Evolutionary conservation across 441 rosid species (phyloP), one percentile per base, ranked within the genome.

Genomic region (Populus hybrid): DNA sequence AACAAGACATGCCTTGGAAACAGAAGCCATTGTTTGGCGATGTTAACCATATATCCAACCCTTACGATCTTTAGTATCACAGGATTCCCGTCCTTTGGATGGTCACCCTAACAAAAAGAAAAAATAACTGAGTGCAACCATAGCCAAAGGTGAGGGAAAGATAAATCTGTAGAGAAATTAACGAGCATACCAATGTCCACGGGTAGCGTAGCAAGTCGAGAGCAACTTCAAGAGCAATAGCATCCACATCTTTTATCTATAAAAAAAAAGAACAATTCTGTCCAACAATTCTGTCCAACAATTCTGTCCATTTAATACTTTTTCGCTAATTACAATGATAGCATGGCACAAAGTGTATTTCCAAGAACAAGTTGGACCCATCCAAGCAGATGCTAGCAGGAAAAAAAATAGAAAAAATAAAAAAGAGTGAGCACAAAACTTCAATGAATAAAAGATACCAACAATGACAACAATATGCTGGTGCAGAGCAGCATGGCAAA

Each of bases 41-140:
- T 95, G 93, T 24, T 84, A 75, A 95, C 81, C 2, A 88, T 81
- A 82, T 89, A 91, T 67, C 98, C 98, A 78, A 79, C 82, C 85
- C 83, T 92, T 67, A 91, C 86, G 61, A 89, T 88, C 85, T 86
- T 94, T 80, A 95, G 71, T 40, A 85, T 75, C 76, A 94, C 92
- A 30, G 97, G 94, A 68, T 87, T 88, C 59, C 93, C 92, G 84
- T 95, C 98, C 85, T 88, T 80, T 9, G 97, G 97, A 78, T 95
- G 97, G 75, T 85, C 86, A 67, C 99, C 99, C 99, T 95, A 82
- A 80, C 61, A 71, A 80, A 72, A 81, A 70, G 82, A 77, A 23
- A 34, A 32, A 21, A 30, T n/a, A 8, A 30, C 74, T 75, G 32
- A 80, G 70, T 40, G 70, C 61, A 78, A 75, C 28, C 69, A 30